A percentile compares a stretch with the other conserved stretches of the same genome.
These are phyloP conservation scores for Penicillium flavigenum DNA, from an alignment of 495 filamentous ascomycete genomes.

Conservation along the genomic window DNA sequence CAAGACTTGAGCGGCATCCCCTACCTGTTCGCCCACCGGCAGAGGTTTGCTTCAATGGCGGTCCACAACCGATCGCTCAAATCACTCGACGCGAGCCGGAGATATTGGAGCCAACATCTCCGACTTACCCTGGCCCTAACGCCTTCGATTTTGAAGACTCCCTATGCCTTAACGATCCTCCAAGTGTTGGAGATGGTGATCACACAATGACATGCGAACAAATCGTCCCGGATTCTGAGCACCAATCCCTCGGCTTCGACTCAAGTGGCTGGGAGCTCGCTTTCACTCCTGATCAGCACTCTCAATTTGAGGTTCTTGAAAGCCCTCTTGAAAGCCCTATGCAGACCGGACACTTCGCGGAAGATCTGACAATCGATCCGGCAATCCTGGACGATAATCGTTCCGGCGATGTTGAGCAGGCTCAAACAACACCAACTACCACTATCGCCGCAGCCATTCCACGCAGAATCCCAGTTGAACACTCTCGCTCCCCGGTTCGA, in stretches of 20 bases:
- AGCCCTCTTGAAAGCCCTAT: constrained; percentile 4
- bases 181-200: constrained; percentile 5
- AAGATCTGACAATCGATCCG: constrained; percentile 2
- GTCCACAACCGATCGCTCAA: constrained; percentile 3
- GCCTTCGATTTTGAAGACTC: constrained; percentile 5
- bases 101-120: constrained; percentile 3
- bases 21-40: constrained; percentile 2
- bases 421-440: constrained; percentile 1
- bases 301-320: constrained; percentile 2
- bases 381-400: constrained; percentile 5
- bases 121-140: constrained; percentile 6
- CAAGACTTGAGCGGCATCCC: constrained; percentile 1
- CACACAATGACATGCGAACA: background rate
- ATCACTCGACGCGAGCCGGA: constrained; percentile 3
- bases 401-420: background rate
- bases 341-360: background rate
- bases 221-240: constrained; percentile 3
- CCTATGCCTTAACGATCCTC: background rate
- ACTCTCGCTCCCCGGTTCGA: constrained; percentile 4
- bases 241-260: constrained; percentile 2
- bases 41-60: constrained; percentile 8
- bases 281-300: constrained; percentile 1
- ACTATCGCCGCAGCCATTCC: background rate
- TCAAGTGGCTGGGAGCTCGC: background rate
- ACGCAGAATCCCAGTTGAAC: constrained; percentile 2